Base-by-base conservation (phyloP, 345 rosid genomes). In the Psidium friedrichsthalianum region DNA sequence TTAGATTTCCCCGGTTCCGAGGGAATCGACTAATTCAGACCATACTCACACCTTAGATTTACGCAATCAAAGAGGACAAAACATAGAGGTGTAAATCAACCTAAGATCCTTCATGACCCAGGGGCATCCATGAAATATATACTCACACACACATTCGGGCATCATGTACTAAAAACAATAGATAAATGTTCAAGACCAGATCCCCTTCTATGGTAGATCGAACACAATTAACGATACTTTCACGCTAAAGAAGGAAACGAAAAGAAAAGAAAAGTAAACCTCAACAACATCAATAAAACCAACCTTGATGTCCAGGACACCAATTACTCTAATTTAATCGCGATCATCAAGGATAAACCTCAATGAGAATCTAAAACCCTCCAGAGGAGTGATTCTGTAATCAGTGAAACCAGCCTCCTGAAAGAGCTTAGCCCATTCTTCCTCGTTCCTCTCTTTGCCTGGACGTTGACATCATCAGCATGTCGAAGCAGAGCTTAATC, bases 281-380 rank as follows among this genome's bases (percentile, higher is more conserved):
- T 32, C 74, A n/a, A 58, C 74, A 36, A 27, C 74, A 59, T 81
- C 15, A 53, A n/a, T 32, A 2, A 82, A 3, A 29, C 0, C 44
- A 82, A 11, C 47, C 56, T 6, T 20, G 84, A 54, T 18, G 40
- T 3, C 22, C 14, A 29, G 6, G 44, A 25, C 84, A 53, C 27
- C 21, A 27, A 29, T 51, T 3, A 24, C 47, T 82, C 20, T 51
- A 2, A 15, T 61, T 61, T 61, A 29, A 64, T 64, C 78, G 32
- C 76, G 32, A 52, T 82, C 42, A 51, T 89, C 44, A 92, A 53
- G 93, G 92, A 84, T 90, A 90, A 83, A 92, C 90, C 88, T 92
- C 92, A 84, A 93, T 92, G 14, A 91, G 84, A 44, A 92, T 85
- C 92, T 92, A 21, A 91, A n/a, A 55, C 92, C 92, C 32, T 90